A percentile compares a stretch with the other conserved stretches of the same genome.
These are phyloP conservation scores for Exophiala xenobiotica DNA, from an alignment of 2,329 filamentous ascomycete genomes.

Conservation along the genomic window DNA sequence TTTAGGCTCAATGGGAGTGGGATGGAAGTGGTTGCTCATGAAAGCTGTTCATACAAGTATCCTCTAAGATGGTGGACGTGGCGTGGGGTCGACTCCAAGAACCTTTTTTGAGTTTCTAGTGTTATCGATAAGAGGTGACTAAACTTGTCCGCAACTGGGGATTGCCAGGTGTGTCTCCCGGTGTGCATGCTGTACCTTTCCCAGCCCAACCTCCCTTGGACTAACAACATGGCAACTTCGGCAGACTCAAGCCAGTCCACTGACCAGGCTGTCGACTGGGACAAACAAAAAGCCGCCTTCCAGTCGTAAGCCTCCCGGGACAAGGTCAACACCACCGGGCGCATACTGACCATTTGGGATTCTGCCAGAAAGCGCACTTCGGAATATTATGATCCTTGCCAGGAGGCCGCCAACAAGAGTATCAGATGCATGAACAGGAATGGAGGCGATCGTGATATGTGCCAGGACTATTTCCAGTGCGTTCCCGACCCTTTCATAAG, in stretches of 20 bases:
- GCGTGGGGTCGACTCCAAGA: too few species aligned
- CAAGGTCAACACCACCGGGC: background rate
- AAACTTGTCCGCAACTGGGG: too few species aligned
- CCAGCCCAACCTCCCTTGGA: conserved; percentile 1
- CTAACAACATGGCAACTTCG: conserved; percentile 24
- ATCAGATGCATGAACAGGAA: conserved; percentile 88
- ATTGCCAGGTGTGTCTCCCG: too few species aligned
- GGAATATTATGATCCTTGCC: conserved; percentile 92
- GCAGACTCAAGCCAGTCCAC: conserved; percentile 11
- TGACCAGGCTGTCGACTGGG: conserved; percentile 17
- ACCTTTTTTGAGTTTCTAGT: too few species aligned
- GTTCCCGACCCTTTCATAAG: too few species aligned
- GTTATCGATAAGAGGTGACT: too few species aligned
- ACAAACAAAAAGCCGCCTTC: conserved; percentile 22
- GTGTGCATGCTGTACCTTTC: too few species aligned
- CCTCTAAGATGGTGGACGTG: too few species aligned
- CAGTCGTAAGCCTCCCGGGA: conserved; percentile 18
- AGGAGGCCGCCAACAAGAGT: conserved; percentile 82
- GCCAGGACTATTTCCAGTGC: conserved; percentile 92
- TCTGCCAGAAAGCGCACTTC: conserved; percentile 73
- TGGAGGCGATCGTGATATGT: conserved; percentile 82
- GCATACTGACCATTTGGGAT: background rate
- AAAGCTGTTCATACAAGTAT: too few species aligned
- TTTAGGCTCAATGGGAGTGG: too few species aligned
- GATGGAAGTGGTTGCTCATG: too few species aligned